Evolutionary conservation across 176 grass and related monocot genomes (phyloP), one percentile per base, ranked within the genome.

Genomic region (Secale cereale): DNA sequence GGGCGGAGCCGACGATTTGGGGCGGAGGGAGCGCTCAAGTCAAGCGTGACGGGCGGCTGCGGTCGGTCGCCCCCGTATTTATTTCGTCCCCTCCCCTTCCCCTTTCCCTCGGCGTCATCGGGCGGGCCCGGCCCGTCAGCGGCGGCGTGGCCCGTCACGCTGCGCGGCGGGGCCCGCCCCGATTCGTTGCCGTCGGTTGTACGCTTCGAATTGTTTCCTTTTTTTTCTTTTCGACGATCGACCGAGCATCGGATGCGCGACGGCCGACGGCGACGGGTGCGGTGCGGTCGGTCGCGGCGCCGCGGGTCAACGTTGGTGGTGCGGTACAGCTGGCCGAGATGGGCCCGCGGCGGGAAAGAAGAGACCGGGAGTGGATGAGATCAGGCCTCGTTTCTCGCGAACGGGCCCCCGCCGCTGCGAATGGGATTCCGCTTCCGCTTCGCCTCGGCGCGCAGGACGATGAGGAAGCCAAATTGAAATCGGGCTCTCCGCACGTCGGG

Each of bases 321-420:
- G 25, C 50, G 61, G 56, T 68, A 79, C 86, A 77, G 72, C 86
- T 87, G 71, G 73, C 5, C 1, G 37, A 27, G 69, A 41, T 40
- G 65, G 30, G 64, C 27, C 43, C 12, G 46, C 50, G 50, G 8
- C 17, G 50, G 16, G 50, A 54, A 54, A 54, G 6, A 50, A 50
- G 6, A 16, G 15, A 17, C 15, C 46, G 16, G 16, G 16, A 52
- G 48, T 5, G 48, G 16, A 19, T 52, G 16, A 52, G 48, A 52
- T 52, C 48, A 15, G 46, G 46, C 15, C 48, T 52, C 48, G 48
- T 2, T 52, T 19, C 19, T 6, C 48, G 48, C 48, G 16, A 19
- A 19, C 6, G 48, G 48, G 48, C 16, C 48, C 48, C 48, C 48
- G 1, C 48, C 41, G 3, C 41, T 4, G 15, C 16, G 52, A 57